Evolutionary conservation across 768 basidiomycete genomes (phyloP), one percentile per base, ranked within the genome.

Genomic region (Gymnopilus junonius): DNA sequence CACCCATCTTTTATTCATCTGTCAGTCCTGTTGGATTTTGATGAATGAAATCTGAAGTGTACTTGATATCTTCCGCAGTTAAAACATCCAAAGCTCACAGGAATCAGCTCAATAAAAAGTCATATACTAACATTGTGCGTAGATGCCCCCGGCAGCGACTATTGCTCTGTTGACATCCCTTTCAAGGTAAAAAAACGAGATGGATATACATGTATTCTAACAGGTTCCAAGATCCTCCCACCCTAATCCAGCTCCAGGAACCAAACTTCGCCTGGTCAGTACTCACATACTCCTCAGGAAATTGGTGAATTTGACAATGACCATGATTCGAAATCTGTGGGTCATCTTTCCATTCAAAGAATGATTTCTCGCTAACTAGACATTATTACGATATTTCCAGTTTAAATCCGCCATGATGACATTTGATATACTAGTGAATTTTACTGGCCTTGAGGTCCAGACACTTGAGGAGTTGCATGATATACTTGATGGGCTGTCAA

Each of bases 1-100:
- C 4, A 63, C 65, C 17, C 62, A 63, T 29, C 50, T 69, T 34
- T 29, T 67, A 45, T 69, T 69, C 56, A 34, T 56, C 12, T 67
- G 68, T 67, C 32, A 62, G 65, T 65, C 0, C 32, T 55, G 8
- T 12, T 40, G n/a, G 48, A 34, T 35, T 53, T 23, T 42, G 32
- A 58, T 27, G 20, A 64, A 55, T 21, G 11, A 3, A 43, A 34
- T 55, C 58, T 59, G 43, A 25, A 37, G 14, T 14, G 6, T 42
- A 4, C 15, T n/a, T 8, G 11, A 57, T 34, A 51, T 50, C 23
- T 50, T 48, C 58, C 27, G 51, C 34, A 68, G 67, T 68, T 37
- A 68, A 64, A 58, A 55, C 59, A 29, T 46, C 59, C 20, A 21
- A 55, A 43, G 32, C 53, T 15, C 31, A 20, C 29, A 60, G 14